Percentiles rank a stretch among this genome's conserved stretches.
These are phyloP conservation scores for Starmera dryadoides DNA, from an alignment of 805 yeast genomes.

Conservation along the genomic window DNA sequence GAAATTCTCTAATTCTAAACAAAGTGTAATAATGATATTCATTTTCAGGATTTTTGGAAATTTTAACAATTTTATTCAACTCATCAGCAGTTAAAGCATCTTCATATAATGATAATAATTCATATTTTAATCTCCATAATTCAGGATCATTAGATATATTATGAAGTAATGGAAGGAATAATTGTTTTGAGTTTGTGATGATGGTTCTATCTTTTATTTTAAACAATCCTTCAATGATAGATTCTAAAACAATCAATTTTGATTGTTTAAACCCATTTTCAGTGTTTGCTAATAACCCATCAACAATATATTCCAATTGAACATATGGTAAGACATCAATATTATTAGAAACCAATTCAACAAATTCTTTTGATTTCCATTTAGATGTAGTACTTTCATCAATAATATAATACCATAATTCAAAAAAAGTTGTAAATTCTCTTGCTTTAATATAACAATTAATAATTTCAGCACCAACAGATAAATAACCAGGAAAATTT, in stretches of 20 bases:
- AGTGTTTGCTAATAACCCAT: conserved; percentile 13
- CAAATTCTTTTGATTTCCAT: conserved; percentile 21
- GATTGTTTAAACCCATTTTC: conserved; percentile 5
- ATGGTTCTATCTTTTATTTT: conserved; percentile 22
- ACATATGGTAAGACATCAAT: conserved; percentile 37
- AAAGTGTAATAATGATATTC: conserved; percentile 24
- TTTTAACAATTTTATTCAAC: conserved; percentile 4
- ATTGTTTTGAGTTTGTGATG: conserved; percentile 14
- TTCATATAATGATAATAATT: conserved; percentile 41
- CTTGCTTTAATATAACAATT: conserved; percentile 48
- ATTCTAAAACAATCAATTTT: conserved; percentile 19
- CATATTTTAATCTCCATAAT: conserved; percentile 40
- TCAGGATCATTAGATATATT: conserved; percentile 9
- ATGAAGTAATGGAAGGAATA: conserved; percentile 20
- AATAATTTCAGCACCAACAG: conserved; percentile 27
- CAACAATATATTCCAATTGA: conserved; percentile 30
- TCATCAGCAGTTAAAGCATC: conserved; percentile 23
- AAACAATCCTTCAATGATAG: conserved; percentile 35
- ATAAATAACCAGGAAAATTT: conserved; percentile 1
- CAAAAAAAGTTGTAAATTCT: conserved; percentile 44
- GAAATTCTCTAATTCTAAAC: conserved; percentile 46
- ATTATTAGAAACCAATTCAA: conserved; percentile 31
- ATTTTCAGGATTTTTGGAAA: conserved; percentile 2
- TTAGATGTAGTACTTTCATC: conserved; percentile 3
- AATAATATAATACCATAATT: conserved; percentile 32